Evolutionary conservation across 352 stramenopile genomes (phyloP).

Genomic region (Phytopythium vexans): DNA sequence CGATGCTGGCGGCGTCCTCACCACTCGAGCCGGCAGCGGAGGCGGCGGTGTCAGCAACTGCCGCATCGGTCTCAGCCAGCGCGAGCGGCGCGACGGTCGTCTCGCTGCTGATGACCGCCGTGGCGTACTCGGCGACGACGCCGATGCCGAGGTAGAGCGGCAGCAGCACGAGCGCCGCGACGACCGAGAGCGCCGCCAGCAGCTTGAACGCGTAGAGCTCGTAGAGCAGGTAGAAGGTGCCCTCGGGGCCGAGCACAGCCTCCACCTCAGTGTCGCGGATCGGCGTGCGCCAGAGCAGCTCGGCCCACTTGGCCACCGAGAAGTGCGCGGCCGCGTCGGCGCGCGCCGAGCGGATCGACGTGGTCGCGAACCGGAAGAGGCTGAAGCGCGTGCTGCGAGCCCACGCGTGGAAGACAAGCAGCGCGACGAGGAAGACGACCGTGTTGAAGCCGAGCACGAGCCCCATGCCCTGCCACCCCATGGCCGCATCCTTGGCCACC

Average conservation of each 20-base stretch:
- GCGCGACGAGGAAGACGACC: slow-evolving; percentile 58
- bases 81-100: slow-evolving; percentile 1
- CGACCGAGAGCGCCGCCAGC: slow-evolving; percentile 52
- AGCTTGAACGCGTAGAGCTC: slow-evolving; percentile 74
- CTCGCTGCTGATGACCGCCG: slow-evolving; percentile 8
- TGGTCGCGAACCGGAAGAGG: slow-evolving; percentile 61
- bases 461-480: slow-evolving; percentile 78
- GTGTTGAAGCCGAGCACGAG: slow-evolving; percentile 74
- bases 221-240: slow-evolving; percentile 84
- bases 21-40: background rate
- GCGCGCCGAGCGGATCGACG: slow-evolving; percentile 18
- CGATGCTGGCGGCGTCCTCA: slow-evolving; percentile 2
- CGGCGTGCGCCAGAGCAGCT: slow-evolving; percentile 68
- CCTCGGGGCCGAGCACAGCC: slow-evolving; percentile 60
- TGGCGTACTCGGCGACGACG: slow-evolving; percentile 19
- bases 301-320: slow-evolving; percentile 55
- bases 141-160: slow-evolving; percentile 69
- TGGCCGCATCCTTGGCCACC: slow-evolving; percentile 62
- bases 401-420: slow-evolving; percentile 63
- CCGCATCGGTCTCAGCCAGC: slow-evolving; percentile 1
- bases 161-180: slow-evolving; percentile 66
- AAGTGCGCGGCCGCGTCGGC: slow-evolving; percentile 38
- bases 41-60: background rate
- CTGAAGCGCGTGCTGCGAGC: slow-evolving; percentile 68
- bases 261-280: slow-evolving; percentile 69